Percentiles rank a stretch among this genome's conserved stretches.
These are phyloP conservation scores for Silene vulgaris DNA, from an alignment of 179 eudicot genomes.

Conservation along the genomic window DNA sequence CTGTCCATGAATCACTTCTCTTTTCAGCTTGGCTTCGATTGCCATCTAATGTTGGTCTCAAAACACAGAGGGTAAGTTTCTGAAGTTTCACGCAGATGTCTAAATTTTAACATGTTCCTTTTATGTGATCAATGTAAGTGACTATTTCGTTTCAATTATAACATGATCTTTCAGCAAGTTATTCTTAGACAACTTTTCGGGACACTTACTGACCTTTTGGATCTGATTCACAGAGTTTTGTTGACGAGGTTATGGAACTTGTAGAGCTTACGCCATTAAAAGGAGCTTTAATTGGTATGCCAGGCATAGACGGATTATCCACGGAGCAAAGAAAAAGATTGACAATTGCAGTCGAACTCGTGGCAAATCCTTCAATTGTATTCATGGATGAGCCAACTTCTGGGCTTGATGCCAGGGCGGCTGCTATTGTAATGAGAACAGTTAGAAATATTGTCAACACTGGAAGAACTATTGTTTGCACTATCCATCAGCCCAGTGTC, in stretches of 20 bases:
- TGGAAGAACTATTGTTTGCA: constrained; percentile 91
- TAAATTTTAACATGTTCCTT: not conserved
- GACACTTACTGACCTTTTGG: not conserved
- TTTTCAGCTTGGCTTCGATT: constrained; percentile 88
- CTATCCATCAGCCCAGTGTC: constrained; percentile 94
- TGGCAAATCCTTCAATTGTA: constrained; percentile 89
- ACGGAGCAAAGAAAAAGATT: constrained; percentile 85
- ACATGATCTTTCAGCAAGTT: not conserved
- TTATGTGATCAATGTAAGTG: not conserved
- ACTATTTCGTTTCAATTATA: too few species aligned
- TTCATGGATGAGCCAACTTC: constrained; percentile 99
- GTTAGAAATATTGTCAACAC: constrained; percentile 90
- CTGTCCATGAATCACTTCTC: constrained; percentile 68
- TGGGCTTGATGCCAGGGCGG: constrained; percentile 92
- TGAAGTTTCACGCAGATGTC: not conserved
- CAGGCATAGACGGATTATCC: constrained; percentile 81
- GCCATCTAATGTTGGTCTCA: constrained; percentile 46
- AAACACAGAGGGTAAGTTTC: constrained; percentile 50
- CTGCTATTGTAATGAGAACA: constrained; percentile 97
- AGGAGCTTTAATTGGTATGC: constrained; percentile 74
- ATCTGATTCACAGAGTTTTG: constrained; percentile 53
- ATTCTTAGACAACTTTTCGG: not conserved
- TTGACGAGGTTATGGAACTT: constrained; percentile 83
- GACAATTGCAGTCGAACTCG: constrained; percentile 92
- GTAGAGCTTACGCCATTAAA: constrained; percentile 70